A percentile compares a stretch with the other conserved stretches of the same genome.
phyloP scores from a whole-genome alignment of 495 filamentous ascomycete genomes.

The Aspergillus heteromorphus region DNA sequence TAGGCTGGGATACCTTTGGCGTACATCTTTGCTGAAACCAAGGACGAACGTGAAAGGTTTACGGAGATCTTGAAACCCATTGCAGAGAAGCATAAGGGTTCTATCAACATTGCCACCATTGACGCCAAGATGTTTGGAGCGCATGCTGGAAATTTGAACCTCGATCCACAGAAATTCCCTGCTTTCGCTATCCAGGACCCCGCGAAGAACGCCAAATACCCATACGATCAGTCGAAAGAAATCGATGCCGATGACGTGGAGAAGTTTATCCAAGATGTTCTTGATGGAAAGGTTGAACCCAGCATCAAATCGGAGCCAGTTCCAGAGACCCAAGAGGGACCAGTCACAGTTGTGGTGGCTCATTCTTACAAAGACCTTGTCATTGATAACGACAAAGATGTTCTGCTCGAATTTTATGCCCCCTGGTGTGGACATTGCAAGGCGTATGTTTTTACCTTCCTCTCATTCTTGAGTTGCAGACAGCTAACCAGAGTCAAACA shows the following conservation, averaged over 20 bases:
- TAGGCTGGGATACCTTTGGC: slow-evolving; percentile 86
- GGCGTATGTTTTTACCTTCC: slow-evolving; percentile 44
- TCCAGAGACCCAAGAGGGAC: slow-evolving; percentile 88
- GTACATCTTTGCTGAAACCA: slow-evolving; percentile 95
- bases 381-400: slow-evolving; percentile 91
- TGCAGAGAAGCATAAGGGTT: slow-evolving; percentile 62
- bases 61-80: slow-evolving; percentile 54
- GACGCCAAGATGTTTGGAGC: slow-evolving; percentile 93
- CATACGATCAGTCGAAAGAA: slow-evolving; percentile 80
- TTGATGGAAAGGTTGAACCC: slow-evolving; percentile 82
- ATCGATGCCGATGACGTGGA: slow-evolving; percentile 69
- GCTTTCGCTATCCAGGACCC: slow-evolving; percentile 98
- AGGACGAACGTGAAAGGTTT: slow-evolving; percentile 80
- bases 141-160: slow-evolving; percentile 95
- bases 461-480: neutral
- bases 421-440: slow-evolving; percentile 99
- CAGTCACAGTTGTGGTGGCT: slow-evolving; percentile 85
- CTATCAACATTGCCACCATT: slow-evolving; percentile 95
- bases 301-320: slow-evolving; percentile 98
- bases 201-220: slow-evolving; percentile 94
- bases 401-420: slow-evolving; percentile 97
- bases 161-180: slow-evolving; percentile 90
- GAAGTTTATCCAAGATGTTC: slow-evolving; percentile 82
- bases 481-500: slow-evolving; percentile 21
- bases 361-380: slow-evolving; percentile 92